Percentiles rank a stretch among this genome's conserved stretches.
phyloP scores from a whole-genome alignment of 176 grass and related monocot genomes.

The Cenchrus purpureus region DNA sequence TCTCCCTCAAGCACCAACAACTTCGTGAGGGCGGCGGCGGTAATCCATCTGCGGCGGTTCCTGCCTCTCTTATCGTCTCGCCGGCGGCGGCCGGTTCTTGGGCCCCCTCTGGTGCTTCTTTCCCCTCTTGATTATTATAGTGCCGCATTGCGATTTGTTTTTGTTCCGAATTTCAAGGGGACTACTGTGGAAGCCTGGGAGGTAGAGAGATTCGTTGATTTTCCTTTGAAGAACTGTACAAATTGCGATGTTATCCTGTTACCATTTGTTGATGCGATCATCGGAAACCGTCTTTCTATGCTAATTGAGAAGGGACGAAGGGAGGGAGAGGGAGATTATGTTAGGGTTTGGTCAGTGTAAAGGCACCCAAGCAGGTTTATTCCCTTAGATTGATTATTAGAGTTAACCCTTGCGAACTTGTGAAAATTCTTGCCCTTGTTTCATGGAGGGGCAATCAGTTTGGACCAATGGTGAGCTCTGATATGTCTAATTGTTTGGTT shows the following conservation, averaged over 20 bases:
- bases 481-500: constrained; percentile 11
- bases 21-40: background rate
- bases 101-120: background rate
- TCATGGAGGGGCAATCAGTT: background rate
- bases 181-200: background rate
- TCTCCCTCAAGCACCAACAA: background rate
- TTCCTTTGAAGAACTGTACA: background rate
- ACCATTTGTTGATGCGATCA: background rate
- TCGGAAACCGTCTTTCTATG: background rate
- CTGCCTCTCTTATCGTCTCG: background rate
- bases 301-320: background rate
- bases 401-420: background rate
- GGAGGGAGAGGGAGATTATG: background rate
- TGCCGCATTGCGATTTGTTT: constrained; percentile 13
- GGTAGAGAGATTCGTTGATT: background rate
- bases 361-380: background rate
- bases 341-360: constrained; percentile 4
- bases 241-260: background rate
- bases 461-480: background rate
- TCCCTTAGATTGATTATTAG: background rate
- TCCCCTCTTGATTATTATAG: background rate
- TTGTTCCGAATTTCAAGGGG: background rate
- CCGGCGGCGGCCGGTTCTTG: constrained; percentile 15
- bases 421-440: background rate
- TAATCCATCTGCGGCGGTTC: background rate